A percentile compares a stretch with the other conserved stretches of the same genome.
These are phyloP conservation scores for Parachlorella kessleri DNA, from an alignment of 139 green algal genomes.

Conservation along the genomic window DNA sequence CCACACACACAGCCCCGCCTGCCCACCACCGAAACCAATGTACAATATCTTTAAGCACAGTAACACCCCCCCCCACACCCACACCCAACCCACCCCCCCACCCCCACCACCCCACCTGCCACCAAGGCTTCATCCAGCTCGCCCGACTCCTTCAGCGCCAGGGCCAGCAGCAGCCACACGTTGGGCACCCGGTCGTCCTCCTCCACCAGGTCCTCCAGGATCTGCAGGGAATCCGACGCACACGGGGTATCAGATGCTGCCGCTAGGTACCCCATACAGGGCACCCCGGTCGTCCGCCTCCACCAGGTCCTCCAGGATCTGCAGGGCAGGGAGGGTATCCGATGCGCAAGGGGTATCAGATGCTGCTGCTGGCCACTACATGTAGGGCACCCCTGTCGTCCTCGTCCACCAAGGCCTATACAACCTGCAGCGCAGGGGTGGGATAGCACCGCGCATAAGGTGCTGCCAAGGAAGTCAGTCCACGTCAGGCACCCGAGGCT, in stretches of 20 bases:
- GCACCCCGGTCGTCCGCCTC: conserved; percentile 81
- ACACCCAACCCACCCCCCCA: background rate
- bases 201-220: conserved; percentile 74
- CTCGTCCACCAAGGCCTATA: conserved; percentile 76
- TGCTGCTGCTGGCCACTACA: too few species aligned
- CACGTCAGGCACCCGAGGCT: too few species aligned
- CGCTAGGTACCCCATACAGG: too few species aligned
- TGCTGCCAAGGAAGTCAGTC: too few species aligned
- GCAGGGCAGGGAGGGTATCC: too few species aligned
- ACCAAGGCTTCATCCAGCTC: conserved; percentile 59
- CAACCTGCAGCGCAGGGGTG: too few species aligned
- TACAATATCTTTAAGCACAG: background rate
- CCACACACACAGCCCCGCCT: too few species aligned
- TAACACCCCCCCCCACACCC: background rate
- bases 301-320: conserved; percentile 77
- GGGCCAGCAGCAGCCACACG: conserved; percentile 79
- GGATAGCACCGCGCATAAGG: too few species aligned
- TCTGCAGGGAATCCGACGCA: too few species aligned
- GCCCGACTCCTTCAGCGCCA: conserved; percentile 44
- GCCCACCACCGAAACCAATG: too few species aligned
- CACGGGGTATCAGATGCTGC: too few species aligned
- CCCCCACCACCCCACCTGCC: conserved; percentile 26
- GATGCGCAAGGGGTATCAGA: too few species aligned
- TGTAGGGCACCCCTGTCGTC: conserved; percentile 80
- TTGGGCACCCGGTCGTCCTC: conserved; percentile 81